Conservation (phyloP, 2,329 filamentous ascomycete genomes). For the Colletotrichum cordylinicola region DNA sequence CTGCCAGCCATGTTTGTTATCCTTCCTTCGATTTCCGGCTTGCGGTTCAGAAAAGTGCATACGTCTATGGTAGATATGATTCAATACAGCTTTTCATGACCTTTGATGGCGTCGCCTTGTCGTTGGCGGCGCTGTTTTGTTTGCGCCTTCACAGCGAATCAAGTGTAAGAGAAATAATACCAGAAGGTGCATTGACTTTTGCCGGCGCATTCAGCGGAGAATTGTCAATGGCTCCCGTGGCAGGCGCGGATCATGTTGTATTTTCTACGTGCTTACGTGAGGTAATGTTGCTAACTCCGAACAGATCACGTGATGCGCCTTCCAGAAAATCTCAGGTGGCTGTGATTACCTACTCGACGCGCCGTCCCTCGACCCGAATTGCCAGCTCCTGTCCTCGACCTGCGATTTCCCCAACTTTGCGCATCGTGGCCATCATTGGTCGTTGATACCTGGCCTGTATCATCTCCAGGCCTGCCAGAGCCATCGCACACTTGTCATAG, state of each 20-base stretch:
- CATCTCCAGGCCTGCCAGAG: slow-evolving; percentile 1
- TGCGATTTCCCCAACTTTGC: slow-evolving; percentile 16
- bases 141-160: neutral
- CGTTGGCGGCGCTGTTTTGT: neutral
- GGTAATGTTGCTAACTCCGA: neutral
- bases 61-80: neutral
- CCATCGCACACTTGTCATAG: neutral
- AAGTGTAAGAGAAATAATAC: neutral
- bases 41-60: neutral
- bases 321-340: slow-evolving; percentile 4
- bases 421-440: slow-evolving; percentile 24
- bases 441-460: slow-evolving; percentile 11
- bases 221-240: neutral
- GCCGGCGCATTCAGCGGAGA: neutral
- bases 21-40: neutral
- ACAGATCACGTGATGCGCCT: neutral
- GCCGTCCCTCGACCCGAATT: slow-evolving; percentile 6
- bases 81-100: neutral
- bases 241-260: neutral
- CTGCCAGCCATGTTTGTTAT: neutral
- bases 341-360: slow-evolving; percentile 2
- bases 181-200: neutral
- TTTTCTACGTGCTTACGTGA: slow-evolving; percentile 12
- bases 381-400: slow-evolving; percentile 3
- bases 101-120: neutral